Evolutionary conservation across 345 rosid species (phyloP), one percentile per base, ranked within the genome.

Genomic region (Erysimum cheiranthoides): DNA sequence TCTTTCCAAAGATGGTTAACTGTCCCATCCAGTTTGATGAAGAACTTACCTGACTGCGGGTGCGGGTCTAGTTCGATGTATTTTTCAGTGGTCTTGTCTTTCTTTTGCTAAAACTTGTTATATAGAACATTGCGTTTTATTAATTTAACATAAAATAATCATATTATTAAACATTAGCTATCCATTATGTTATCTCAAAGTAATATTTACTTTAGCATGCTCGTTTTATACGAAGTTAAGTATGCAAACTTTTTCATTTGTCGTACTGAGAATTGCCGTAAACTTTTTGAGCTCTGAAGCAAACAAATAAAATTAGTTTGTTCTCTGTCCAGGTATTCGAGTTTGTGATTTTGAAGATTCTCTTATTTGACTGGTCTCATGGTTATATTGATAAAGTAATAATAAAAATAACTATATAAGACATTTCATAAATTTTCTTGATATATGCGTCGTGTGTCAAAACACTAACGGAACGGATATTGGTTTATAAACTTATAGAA

Each of bases 391-490:
- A 8, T 8, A 21, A 38, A 11, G 27, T 31, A 13, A 28, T 45
- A 31, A 5, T 10, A 3, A 45, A n/a, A n/a, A 61, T 12, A 7
- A 8, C 21, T 45, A 14, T 16, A 16, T 32, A 45, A 16, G 25
- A 32, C 11, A 66, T 17, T 10, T 18, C 43, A 16, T 6, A 34
- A 5, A 6, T 5, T 10, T 10, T 31, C 10, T 68, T 52, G 60
- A 36, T 49, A n/a, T 36, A 60, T 35, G 11, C 43, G 63, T 40
- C 54, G 6, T 28, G 3, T 40, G 13, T 40, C 27, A 21, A 53
- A 61, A 73, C 35, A 73, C 4, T 8, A 36, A 42, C 21, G 25
- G 62, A 62, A 28, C 38, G 45, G 46, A 60, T 5, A 72, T 30
- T 49, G 25, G 28, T 36, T 36, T 21, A 57, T 34, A 32, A 32